These are phyloP conservation scores for Aureococcus anophagefferens DNA, from an alignment of 108 stramenopile species.

Conservation along the genomic window DNA sequence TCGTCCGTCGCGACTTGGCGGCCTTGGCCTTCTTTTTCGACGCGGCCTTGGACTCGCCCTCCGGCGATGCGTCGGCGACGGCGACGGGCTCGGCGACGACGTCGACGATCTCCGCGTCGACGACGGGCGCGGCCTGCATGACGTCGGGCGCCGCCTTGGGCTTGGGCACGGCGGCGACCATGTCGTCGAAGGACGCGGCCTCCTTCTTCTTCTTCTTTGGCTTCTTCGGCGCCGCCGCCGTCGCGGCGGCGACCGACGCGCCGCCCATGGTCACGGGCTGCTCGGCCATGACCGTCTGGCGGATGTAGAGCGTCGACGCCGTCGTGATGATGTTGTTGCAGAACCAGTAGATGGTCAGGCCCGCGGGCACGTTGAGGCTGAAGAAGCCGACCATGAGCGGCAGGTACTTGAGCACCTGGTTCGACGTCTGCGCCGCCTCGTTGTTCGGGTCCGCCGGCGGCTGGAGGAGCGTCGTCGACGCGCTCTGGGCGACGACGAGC, in stretches of 20 bases:
- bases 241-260: background rate
- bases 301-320: constrained; percentile 58
- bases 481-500: constrained; percentile 74
- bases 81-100: background rate
- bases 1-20: background rate
- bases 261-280: background rate
- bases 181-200: background rate
- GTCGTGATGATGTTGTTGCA: constrained; percentile 89
- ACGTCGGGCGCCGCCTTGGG: background rate
- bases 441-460: constrained; percentile 55
- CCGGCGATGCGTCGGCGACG: background rate
- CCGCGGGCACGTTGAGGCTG: constrained; percentile 84
- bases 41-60: background rate
- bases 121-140: background rate
- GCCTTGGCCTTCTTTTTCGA: background rate
- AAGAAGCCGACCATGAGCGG: constrained; percentile 93
- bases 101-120: background rate
- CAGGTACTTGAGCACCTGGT: constrained; percentile 72
- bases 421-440: constrained; percentile 43
- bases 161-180: background rate
- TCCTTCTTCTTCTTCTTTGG: background rate
- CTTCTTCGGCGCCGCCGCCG: background rate
- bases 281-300: constrained; percentile 46
- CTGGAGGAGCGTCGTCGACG: constrained; percentile 74
- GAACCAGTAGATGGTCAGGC: constrained; percentile 88